Base-by-base conservation (phyloP, 164 flowering plant genomes). In the Aristolochia contorta region DNA sequence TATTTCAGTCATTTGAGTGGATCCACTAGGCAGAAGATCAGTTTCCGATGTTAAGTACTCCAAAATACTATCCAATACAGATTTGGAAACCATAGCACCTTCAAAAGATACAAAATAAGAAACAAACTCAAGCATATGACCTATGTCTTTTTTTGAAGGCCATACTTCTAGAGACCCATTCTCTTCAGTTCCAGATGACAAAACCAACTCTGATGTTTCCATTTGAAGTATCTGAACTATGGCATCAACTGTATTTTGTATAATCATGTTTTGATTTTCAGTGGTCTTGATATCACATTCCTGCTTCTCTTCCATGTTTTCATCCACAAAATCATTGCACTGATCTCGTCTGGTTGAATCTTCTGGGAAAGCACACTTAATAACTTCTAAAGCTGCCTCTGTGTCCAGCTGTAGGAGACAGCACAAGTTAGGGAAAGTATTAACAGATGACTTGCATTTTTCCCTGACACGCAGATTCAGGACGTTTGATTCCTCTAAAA, bases 331-430 rank as follows among this genome's bases (percentile, higher is more conserved):
- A 55, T 67, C 80, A 64, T 64, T 62, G 32, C 67, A 57, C 1
- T 37, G 43, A 37, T 37, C 43, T 8, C 12, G 10, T 37, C 43
- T 37, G 5, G 43, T 4, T 56, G 80, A 83, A 61, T 69, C 77
- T 58, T 78, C 91, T 8, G 67, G 25, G 67, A 93, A 87, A 63
- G 96, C 96, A 72, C 72, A 82, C 65, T 70, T 80, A 65, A 93
- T 33, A 76, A 90, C 97, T 68, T 87, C 89, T 67, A 93, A 77
- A 65, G 94, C 83, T 58, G 96, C 94, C 74, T 86, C 97, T 46
- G 90, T 90, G 67, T 93, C 96, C 73, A 93, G 71, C 72, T 80
- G 76, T 62, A 93, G 71, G 49, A 93, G 83, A 77, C 78, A 75
- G 65, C 77, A 79, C 52, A 93, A 69, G 67, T 93, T 89, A 47